A percentile compares a stretch with the other conserved stretches of the same genome.
Evolutionary conservation across 345 rosid genomes (phyloP).

Genomic region (Eucalyptus paniculata): DNA sequence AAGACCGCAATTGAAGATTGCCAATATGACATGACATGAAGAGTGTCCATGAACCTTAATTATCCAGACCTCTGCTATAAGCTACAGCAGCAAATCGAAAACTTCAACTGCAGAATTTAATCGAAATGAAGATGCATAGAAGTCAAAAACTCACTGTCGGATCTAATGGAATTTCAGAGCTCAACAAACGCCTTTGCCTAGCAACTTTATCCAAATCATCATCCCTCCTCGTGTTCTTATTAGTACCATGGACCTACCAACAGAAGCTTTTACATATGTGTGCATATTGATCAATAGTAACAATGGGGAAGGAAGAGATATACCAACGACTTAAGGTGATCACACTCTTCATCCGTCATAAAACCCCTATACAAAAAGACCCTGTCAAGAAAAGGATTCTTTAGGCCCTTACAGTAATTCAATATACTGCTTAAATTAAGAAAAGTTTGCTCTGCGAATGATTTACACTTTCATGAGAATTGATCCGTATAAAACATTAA

Average conservation of each 20-base stretch:
- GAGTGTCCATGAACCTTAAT: not conserved
- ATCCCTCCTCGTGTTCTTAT: not conserved
- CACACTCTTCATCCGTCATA: conserved; percentile 66
- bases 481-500: not conserved
- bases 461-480: not conserved
- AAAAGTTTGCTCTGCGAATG: not conserved
- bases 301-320: not conserved
- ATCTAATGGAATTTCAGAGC: conserved; percentile 14
- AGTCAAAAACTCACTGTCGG: conserved; percentile 22
- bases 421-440: not conserved
- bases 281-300: not conserved
- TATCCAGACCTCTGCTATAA: not conserved
- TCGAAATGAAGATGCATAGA: not conserved
- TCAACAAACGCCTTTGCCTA: conserved; percentile 12
- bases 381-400: conserved; percentile 26
- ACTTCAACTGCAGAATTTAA: not conserved
- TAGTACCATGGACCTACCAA: conserved; percentile 17
- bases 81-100: not conserved
- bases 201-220: conserved; percentile 6
- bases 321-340: conserved; percentile 66
- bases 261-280: not conserved
- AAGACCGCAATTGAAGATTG: not conserved
- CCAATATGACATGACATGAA: not conserved
- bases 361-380: conserved; percentile 59
- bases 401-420: not conserved